Evolutionary conservation across 2,329 filamentous ascomycete species (phyloP).

Genomic region (Didymella pinodella): DNA sequence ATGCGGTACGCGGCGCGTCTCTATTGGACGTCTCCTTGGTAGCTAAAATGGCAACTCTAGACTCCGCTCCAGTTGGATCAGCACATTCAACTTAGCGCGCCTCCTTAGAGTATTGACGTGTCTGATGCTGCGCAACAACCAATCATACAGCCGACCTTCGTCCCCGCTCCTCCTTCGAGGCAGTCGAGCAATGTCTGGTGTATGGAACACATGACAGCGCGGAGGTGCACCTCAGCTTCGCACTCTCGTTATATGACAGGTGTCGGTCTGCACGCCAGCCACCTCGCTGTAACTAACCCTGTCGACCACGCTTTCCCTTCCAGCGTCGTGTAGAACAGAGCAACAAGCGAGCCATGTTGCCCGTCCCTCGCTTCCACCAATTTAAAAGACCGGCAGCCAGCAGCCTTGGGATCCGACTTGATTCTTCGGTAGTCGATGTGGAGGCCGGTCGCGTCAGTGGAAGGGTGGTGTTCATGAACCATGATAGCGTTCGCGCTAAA

Average conservation of each 20-base stretch:
- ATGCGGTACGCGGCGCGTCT: not conserved
- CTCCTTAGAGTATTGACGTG: not conserved
- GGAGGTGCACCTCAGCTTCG: not conserved
- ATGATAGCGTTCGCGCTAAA: not conserved
- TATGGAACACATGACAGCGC: not conserved
- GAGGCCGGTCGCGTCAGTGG: not conserved
- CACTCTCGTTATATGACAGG: not conserved
- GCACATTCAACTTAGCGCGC: not conserved
- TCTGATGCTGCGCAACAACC: not conserved
- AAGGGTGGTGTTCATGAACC: conserved; percentile 2
- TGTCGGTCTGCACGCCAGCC: not conserved
- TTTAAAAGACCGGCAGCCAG: not conserved
- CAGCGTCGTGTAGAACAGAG: not conserved
- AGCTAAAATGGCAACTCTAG: not conserved
- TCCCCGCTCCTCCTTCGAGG: not conserved
- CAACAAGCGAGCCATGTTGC: not conserved
- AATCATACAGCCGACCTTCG: not conserved
- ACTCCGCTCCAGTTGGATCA: not conserved
- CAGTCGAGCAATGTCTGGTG: not conserved
- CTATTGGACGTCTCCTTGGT: not conserved
- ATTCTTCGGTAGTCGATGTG: not conserved
- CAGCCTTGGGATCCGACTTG: not conserved
- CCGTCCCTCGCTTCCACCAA: not conserved
- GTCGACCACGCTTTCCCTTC: no score
- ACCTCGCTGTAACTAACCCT: not conserved